These are phyloP conservation scores for Xylariaceae sp. DNA, from an alignment of 2,329 filamentous ascomycete species.

Conservation along the genomic window DNA sequence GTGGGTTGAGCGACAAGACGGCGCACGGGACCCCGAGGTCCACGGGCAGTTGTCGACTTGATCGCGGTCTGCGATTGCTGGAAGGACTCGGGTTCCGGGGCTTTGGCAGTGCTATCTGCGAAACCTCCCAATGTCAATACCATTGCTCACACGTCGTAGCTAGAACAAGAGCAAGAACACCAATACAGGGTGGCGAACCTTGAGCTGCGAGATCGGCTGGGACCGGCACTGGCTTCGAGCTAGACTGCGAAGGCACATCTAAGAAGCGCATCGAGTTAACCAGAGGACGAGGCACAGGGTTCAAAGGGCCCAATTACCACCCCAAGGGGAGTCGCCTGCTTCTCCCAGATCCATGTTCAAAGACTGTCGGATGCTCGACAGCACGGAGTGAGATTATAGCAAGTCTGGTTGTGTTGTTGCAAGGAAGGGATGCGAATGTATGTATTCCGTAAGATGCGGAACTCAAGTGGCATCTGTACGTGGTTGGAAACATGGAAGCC, in stretches of 20 bases:
- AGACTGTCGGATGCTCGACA: constrained; percentile 10
- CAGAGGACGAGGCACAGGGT: constrained; percentile 10
- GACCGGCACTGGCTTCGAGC: constrained; percentile 25
- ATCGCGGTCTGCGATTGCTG: constrained; percentile 30
- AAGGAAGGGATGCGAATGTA: constrained; percentile 1
- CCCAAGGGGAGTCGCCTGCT: constrained; percentile 42
- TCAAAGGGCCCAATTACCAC: constrained; percentile 33
- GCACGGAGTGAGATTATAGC: constrained; percentile 1
- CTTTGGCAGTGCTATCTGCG: constrained; percentile 23
- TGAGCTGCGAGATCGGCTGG: constrained; percentile 22
- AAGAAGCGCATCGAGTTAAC: constrained; percentile 15
- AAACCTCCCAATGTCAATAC: constrained; percentile 11
- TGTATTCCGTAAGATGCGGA: not conserved
- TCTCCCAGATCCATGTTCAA: constrained; percentile 40
- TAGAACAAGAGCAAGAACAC: not conserved
- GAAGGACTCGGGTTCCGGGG: constrained; percentile 28
- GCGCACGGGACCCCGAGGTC: constrained; percentile 37
- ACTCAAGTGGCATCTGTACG: not conserved
- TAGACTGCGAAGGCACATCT: constrained; percentile 40
- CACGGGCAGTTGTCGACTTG: constrained; percentile 28
- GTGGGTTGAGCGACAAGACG: constrained; percentile 70
- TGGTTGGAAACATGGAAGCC: not conserved
- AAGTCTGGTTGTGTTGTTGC: constrained; percentile 9
- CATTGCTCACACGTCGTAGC: not conserved
- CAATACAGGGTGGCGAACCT: constrained; percentile 19